Conservation (phyloP, 2,329 filamentous ascomycete species). For the Phaeosphaeria sp. region DNA sequence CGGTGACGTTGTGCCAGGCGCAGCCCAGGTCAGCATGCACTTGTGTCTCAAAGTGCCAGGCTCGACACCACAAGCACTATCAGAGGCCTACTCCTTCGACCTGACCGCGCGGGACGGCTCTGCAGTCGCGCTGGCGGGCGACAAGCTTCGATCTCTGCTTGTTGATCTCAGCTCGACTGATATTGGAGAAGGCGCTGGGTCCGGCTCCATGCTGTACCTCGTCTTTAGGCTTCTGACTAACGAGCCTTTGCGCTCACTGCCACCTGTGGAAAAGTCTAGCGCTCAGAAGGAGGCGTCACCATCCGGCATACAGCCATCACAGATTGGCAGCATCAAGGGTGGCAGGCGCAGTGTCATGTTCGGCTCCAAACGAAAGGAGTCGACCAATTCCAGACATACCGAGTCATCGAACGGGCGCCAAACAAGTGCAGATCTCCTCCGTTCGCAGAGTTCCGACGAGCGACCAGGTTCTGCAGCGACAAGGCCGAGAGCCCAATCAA, state of each 20-base stretch:
- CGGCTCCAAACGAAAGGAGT: conserved; percentile 63
- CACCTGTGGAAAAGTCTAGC: conserved; percentile 39
- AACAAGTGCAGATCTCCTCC: conserved; percentile 32
- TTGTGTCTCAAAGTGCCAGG: conserved; percentile 75
- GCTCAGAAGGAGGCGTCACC: conserved; percentile 34
- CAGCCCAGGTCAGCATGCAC: conserved; percentile 74
- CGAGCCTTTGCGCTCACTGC: conserved; percentile 50
- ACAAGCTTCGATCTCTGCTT: conserved; percentile 83
- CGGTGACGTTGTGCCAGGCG: conserved; percentile 76
- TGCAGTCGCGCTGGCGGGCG: conserved; percentile 67
- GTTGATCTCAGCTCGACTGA: conserved; percentile 83
- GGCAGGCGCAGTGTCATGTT: conserved; percentile 68
- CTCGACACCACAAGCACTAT: conserved; percentile 70
- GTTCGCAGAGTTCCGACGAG: conserved; percentile 28
- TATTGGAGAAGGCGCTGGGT: conserved; percentile 66
- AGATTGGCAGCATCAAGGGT: conserved; percentile 47
- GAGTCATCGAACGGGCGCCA: conserved; percentile 24
- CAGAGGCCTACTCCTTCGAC: conserved; percentile 82
- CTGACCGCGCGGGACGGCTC: conserved; percentile 77
- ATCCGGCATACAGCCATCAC: conserved; percentile 36
- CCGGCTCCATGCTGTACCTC: conserved; percentile 78
- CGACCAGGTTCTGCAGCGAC: conserved; percentile 38
- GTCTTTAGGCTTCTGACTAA: conserved; percentile 78
- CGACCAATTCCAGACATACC: conserved; percentile 31
- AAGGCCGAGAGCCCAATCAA: conserved; percentile 35